Base-by-base conservation (phyloP, 768 basidiomycete species). In the Panellus pusillus region DNA sequence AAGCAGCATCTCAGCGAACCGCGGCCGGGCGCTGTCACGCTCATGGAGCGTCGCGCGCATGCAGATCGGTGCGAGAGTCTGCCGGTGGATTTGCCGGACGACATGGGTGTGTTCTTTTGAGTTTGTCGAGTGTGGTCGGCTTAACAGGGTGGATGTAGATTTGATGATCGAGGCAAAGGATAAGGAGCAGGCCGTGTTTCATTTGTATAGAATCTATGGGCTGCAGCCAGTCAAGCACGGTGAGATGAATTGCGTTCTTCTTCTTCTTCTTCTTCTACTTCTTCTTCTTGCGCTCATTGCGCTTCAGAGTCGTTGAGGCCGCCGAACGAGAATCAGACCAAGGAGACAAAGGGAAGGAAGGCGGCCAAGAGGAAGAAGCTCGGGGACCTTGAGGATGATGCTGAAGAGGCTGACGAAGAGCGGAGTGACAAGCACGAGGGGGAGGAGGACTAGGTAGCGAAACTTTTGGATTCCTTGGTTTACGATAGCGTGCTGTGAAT, bases 121-220 rank as follows among this genome's bases (percentile, higher is more conserved):
- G 50, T 49, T 28, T 58, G 53, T 36, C 36, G 15, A 54, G 58
- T 44, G 6, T 46, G 53, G 43, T 57, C 55, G 54, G 38, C 63
- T 58, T 36, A 32, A 14, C 18, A 32, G 3, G 19, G 3, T 18
- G 17, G 24, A 24, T 12, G 37, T 63, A 77, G 92, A 95, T 71
- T 64, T 95, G 60, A 93, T 95, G 93, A 92, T 94, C 54, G 93
- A 95, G 66, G 91, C 91, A 3, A 92, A 93, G 67, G 91, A 90
- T 68, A 91, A 94, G 71, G 94, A 96, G 67, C 94, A 95, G 66
- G 94, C 93, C 1, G 93, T 97, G 6, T 79, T 97, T 52, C 84
- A 95, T 57, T 64, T 96, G 41, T 85, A 91, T 65, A 68, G 92
- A 53, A 84, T 89, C 28, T 96, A 97, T 62, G 75, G 73, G 42